Conservation (phyloP, 2,329 filamentous ascomycete species). For the Aspergillus intermedius region DNA sequence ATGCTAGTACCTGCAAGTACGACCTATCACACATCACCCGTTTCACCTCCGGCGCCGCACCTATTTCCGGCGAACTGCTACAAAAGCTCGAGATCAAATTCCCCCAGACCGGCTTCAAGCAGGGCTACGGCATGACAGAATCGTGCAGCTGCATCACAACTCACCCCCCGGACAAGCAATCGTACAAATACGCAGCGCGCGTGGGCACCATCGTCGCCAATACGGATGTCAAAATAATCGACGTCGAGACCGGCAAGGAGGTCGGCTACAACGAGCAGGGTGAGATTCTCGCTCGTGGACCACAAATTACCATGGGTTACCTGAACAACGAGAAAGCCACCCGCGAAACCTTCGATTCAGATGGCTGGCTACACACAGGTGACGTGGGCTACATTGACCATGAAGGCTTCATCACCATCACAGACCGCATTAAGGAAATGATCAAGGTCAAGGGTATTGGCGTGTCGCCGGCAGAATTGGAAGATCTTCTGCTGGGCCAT, state of each 20-base stretch:
- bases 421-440: slow-evolving; percentile 61
- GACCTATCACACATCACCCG: slow-evolving; percentile 51
- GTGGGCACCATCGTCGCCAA: slow-evolving; percentile 48
- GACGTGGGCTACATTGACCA: slow-evolving; percentile 57
- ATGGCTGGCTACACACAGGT: slow-evolving; percentile 56
- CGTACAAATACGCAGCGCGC: slow-evolving; percentile 45
- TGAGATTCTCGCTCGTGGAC: slow-evolving; percentile 65
- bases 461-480: slow-evolving; percentile 55
- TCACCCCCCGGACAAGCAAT: slow-evolving; percentile 51
- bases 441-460: slow-evolving; percentile 60
- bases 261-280: slow-evolving; percentile 48
- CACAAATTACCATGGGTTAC: slow-evolving; percentile 63
- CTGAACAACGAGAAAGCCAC: slow-evolving; percentile 67
- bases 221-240: slow-evolving; percentile 56
- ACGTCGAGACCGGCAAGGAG: slow-evolving; percentile 44
- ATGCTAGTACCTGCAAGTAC: slow-evolving; percentile 40
- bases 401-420: slow-evolving; percentile 48
- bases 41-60: slow-evolving; percentile 57
- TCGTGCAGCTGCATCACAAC: slow-evolving; percentile 57
- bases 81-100: slow-evolving; percentile 51
- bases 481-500: slow-evolving; percentile 56
- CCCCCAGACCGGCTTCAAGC: slow-evolving; percentile 55
- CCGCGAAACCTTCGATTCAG: slow-evolving; percentile 59
- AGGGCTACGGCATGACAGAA: slow-evolving; percentile 65
- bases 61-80: slow-evolving; percentile 52